A percentile compares a stretch with the other conserved stretches of the same genome.
These are phyloP conservation scores for Exophiala dermatitidis DNA, from an alignment of 2,329 filamentous ascomycete species.

Conservation along the genomic window DNA sequence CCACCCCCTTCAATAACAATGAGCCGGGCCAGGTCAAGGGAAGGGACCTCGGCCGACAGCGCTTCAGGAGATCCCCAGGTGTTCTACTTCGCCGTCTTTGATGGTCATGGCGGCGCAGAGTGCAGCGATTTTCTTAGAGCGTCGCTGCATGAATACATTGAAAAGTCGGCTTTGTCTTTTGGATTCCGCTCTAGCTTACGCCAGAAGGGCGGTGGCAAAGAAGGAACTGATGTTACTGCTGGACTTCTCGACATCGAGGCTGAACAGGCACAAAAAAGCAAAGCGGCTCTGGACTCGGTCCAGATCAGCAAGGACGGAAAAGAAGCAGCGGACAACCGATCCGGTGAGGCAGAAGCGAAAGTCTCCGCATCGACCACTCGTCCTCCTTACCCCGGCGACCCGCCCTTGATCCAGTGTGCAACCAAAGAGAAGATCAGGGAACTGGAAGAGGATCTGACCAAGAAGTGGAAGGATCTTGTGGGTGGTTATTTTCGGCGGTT, in stretches of 20 bases:
- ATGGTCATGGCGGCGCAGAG: slow-evolving; percentile 85
- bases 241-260: slow-evolving; percentile 11
- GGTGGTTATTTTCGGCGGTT: slow-evolving; percentile 94
- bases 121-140: slow-evolving; percentile 83
- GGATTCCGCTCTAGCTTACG: slow-evolving; percentile 69
- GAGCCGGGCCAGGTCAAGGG: slow-evolving; percentile 23
- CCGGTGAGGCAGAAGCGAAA: slow-evolving; percentile 30
- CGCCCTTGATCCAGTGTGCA: slow-evolving; percentile 47
- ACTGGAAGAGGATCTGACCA: slow-evolving; percentile 64
- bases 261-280: slow-evolving; percentile 12
- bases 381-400: slow-evolving; percentile 27
- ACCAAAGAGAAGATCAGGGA: slow-evolving; percentile 57
- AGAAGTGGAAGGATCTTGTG: slow-evolving; percentile 72
- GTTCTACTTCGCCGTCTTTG: slow-evolving; percentile 96
- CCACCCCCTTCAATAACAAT: slow-evolving; percentile 58
- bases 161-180: slow-evolving; percentile 69
- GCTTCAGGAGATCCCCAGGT: slow-evolving; percentile 86
- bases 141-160: slow-evolving; percentile 79
- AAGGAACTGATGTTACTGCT: slow-evolving; percentile 1
- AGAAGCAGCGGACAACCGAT: slow-evolving; percentile 13
- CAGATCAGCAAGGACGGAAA: slow-evolving; percentile 8
- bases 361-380: neutral
- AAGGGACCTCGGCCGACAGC: slow-evolving; percentile 57
- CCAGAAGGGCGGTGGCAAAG: slow-evolving; percentile 27
- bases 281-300: slow-evolving; percentile 14